phyloP scores from a whole-genome alignment of 1,284 basidiomycete species.

The Leccinum solheimii region DNA sequence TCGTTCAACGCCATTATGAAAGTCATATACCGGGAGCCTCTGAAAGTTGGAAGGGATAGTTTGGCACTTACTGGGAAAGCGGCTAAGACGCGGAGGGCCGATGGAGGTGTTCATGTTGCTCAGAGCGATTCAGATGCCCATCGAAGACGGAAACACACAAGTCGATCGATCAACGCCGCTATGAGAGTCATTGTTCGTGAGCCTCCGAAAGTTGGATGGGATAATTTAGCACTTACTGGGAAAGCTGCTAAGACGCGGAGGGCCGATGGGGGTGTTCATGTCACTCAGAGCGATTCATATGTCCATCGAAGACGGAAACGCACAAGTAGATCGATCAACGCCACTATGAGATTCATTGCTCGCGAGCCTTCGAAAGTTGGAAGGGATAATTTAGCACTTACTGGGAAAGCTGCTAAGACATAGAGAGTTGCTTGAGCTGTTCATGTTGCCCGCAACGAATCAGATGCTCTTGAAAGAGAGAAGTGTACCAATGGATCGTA shows the following conservation, averaged over 20 bases:
- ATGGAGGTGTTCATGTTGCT: neutral
- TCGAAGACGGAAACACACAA: neutral
- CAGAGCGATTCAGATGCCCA: neutral
- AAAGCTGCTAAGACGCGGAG: neutral
- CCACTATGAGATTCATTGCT: neutral
- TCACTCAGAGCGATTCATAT: neutral
- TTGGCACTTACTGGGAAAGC: neutral
- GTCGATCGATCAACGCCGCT: neutral
- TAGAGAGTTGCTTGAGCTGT: neutral
- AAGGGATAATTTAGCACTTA: neutral
- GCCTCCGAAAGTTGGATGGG: neutral
- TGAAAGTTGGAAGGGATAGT: neutral
- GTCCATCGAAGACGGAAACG: neutral
- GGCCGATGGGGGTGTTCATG: neutral
- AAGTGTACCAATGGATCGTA: neutral
- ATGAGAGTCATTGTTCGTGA: neutral
- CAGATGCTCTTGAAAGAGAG: neutral
- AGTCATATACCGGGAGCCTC: neutral
- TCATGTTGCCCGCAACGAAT: neutral
- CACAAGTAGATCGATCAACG: neutral
- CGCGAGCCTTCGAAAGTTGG: neutral
- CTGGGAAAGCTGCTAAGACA: neutral
- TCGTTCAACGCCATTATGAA: neutral
- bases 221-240: neutral
- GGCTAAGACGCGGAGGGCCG: neutral